These are phyloP conservation scores for Cladosporium sp. DNA, from an alignment of 2,329 filamentous ascomycete species.

Conservation along the genomic window DNA sequence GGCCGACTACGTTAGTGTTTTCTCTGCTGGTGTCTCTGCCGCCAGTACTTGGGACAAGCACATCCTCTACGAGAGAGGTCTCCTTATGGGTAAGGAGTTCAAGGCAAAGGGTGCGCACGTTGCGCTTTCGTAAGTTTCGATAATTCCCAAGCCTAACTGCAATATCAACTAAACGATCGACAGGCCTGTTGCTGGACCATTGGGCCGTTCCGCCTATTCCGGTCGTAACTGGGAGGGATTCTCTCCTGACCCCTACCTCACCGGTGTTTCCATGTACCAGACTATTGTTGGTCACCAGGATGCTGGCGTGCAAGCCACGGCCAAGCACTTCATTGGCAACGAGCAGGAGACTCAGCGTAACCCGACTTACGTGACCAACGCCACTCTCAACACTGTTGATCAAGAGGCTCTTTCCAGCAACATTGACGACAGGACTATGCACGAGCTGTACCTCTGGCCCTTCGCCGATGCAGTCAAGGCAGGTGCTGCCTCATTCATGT, in stretches of 20 bases:
- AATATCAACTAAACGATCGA: not conserved
- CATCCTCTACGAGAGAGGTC: conserved; percentile 42
- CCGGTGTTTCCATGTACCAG: conserved; percentile 43
- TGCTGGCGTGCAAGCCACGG: conserved; percentile 33
- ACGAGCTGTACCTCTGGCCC: conserved; percentile 24
- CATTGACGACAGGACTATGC: conserved; percentile 22
- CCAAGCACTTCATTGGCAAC: conserved; percentile 13
- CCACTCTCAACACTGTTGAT: conserved; percentile 17
- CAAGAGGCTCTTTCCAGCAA: conserved; percentile 33
- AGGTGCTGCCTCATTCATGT: conserved; percentile 26
- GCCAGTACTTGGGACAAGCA: conserved; percentile 81
- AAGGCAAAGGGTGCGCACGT: conserved; percentile 49
- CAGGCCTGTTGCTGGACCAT: conserved; percentile 44
- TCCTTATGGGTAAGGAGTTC: conserved; percentile 29
- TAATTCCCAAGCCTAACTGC: not conserved
- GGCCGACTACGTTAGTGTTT: conserved; percentile 49
- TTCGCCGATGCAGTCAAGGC: conserved; percentile 21
- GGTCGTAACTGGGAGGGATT: conserved; percentile 51
- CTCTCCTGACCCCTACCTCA: conserved; percentile 60
- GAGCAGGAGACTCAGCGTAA: conserved; percentile 15
- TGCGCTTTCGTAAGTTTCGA: conserved; percentile 23
- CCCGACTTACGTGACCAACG: conserved; percentile 3
- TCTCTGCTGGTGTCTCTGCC: conserved; percentile 77
- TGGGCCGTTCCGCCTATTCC: conserved; percentile 15
- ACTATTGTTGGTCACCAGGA: conserved; percentile 48